Evolutionary conservation across 164 flowering plant genomes (phyloP).

Genomic region (Taxillus chinensis): DNA sequence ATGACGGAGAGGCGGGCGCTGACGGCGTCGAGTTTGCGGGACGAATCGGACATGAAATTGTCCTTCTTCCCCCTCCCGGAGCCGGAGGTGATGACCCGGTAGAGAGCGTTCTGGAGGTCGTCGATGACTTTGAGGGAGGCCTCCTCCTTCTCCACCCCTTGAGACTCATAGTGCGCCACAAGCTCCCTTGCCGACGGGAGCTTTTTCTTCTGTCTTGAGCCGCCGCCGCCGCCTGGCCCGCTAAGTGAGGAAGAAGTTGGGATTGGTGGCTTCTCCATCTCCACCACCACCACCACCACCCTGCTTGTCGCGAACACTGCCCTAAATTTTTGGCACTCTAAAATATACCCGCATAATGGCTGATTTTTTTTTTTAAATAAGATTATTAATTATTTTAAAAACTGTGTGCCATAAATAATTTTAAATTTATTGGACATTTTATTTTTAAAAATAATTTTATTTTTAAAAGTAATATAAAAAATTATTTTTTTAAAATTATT

Average conservation of each 20-base stretch:
- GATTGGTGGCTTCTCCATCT: constrained; percentile 17
- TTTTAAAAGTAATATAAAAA: too few relatives aligned
- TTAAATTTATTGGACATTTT: too few relatives aligned
- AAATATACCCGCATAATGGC: too few relatives aligned
- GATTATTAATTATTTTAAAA: too few relatives aligned
- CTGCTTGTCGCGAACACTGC: too few relatives aligned
- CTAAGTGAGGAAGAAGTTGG: neutral
- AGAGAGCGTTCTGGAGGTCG: constrained; percentile 53
- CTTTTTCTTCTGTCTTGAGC: constrained; percentile 17
- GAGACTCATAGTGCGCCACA: constrained; percentile 54
- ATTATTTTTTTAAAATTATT: too few relatives aligned
- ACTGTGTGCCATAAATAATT: too few relatives aligned
- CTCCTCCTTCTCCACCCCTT: constrained; percentile 49
- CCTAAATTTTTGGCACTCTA: too few relatives aligned
- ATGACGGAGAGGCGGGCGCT: constrained; percentile 43
- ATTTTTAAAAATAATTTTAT: too few relatives aligned
- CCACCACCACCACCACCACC: too few relatives aligned
- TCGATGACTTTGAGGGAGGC: constrained; percentile 68
- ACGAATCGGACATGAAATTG: constrained; percentile 26
- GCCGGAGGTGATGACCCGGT: constrained; percentile 26
- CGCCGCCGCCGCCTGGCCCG: neutral
- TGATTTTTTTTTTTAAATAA: too few relatives aligned
- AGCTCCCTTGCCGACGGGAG: constrained; percentile 57
- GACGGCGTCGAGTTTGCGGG: constrained; percentile 44
- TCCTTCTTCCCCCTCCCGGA: constrained; percentile 28